Evolutionary conservation across 75 land plant species (phyloP).

Genomic region (Chamaecyparis obtusa): DNA sequence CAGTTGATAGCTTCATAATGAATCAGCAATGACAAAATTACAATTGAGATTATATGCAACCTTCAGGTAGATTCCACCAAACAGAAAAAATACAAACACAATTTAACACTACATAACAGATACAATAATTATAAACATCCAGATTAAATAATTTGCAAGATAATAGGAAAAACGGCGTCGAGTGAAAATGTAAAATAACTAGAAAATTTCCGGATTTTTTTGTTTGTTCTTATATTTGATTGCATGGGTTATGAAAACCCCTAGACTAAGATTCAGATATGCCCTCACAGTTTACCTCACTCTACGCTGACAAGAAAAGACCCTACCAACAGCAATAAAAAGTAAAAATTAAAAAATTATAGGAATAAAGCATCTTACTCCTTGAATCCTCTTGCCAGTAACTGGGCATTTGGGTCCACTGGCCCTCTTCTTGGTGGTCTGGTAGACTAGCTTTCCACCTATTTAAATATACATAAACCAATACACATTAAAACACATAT

Average conservation of each 20-base stretch:
- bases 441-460: conserved; percentile 82
- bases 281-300: background rate
- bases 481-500: background rate
- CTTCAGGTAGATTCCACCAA: no score
- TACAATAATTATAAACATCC: no score
- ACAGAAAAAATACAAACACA: no score
- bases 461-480: background rate
- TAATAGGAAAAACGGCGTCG: no score
- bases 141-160: no score
- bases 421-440: conserved; percentile 77
- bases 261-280: background rate
- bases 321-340: no score
- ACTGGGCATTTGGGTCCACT: conserved; percentile 86
- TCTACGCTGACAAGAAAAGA: no score
- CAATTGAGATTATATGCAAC: background rate
- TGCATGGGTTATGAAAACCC: background rate
- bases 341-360: background rate
- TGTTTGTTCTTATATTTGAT: no score
- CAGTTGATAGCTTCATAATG: background rate
- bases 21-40: no score
- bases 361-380: conserved; percentile 37
- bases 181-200: no score
- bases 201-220: background rate
- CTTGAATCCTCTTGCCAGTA: conserved; percentile 86
- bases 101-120: no score